Evolutionary conservation across 345 rosid genomes (phyloP).

Genomic region (Corchorus olitorius): DNA sequence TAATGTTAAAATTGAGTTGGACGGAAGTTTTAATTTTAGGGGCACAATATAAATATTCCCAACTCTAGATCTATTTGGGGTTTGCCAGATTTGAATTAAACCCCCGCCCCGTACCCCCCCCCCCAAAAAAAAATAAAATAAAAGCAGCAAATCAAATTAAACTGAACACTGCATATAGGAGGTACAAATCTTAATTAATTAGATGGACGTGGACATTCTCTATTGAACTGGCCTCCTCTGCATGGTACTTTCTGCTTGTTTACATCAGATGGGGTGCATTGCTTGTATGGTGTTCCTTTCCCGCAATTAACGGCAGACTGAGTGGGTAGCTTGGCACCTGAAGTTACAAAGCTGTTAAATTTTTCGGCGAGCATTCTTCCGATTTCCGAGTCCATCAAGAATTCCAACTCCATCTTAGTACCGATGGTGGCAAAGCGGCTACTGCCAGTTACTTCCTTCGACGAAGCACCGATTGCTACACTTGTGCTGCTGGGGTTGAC

Average conservation of each 20-base stretch:
- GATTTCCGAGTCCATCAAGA: background rate
- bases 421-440: background rate
- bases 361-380: background rate
- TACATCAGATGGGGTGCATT: background rate
- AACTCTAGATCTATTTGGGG: no score
- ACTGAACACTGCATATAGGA: no score
- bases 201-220: background rate
- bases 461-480: background rate
- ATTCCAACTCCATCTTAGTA: background rate
- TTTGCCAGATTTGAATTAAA: no score
- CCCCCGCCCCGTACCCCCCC: no score
- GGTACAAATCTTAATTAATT: no score
- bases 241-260: background rate
- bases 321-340: background rate
- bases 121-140: no score
- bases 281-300: background rate
- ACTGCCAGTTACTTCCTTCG: background rate
- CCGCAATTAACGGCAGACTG: background rate
- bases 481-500: background rate
- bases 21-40: no score
- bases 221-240: background rate
- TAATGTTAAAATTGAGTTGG: no score
- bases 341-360: background rate
- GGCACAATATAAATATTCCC: no score
- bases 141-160: no score